Conservation (phyloP, 345 rosid species). For the Aquilaria yunnanensis region DNA sequence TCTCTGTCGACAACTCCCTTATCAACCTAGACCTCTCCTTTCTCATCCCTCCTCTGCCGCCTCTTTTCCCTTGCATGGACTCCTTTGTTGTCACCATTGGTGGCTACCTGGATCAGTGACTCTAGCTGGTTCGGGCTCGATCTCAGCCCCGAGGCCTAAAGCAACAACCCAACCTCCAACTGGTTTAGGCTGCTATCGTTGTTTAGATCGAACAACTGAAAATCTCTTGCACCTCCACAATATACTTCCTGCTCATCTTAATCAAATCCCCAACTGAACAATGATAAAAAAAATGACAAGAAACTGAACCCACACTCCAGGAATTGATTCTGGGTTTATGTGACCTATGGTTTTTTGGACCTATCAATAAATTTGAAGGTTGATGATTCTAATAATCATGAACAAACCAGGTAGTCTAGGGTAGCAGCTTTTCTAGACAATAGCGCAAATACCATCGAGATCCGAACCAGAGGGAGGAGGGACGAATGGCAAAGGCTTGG, state of each 20-base stretch:
- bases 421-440: no score
- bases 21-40: slow-evolving; percentile 70
- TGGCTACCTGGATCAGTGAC: slow-evolving; percentile 57
- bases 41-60: slow-evolving; percentile 69
- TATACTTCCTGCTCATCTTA: slow-evolving; percentile 47
- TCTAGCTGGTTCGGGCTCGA: slow-evolving; percentile 76
- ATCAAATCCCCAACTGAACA: neutral
- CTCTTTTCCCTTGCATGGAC: no score
- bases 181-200: slow-evolving; percentile 83
- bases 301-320: neutral
- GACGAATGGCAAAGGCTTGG: no score
- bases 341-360: neutral
- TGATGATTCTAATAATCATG: neutral
- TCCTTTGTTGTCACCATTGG: slow-evolving; percentile 46
- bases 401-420: no score
- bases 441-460: no score
- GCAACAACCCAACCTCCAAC: slow-evolving; percentile 81
- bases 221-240: slow-evolving; percentile 67
- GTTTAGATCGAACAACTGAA: slow-evolving; percentile 79
- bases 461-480: no score
- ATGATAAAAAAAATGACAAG: neutral
- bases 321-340: neutral
- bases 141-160: slow-evolving; percentile 65
- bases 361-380: neutral
- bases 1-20: slow-evolving; percentile 57